Base-by-base conservation (phyloP, 352 stramenopile genomes). In the Pythium diclinum region DNA sequence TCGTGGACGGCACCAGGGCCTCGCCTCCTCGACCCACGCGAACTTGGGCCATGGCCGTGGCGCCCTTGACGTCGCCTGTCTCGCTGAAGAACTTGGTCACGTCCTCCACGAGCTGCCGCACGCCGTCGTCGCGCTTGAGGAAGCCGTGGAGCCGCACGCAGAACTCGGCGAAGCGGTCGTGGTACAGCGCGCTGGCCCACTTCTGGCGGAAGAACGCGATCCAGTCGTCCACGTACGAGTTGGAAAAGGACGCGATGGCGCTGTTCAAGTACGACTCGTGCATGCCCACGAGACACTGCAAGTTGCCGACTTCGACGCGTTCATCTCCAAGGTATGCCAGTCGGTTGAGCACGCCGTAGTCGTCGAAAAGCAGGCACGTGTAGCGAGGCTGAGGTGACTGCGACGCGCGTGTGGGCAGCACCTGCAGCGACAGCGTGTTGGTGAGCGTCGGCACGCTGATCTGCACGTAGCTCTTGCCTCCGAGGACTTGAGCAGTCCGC, bases 181-280 rank as follows among this genome's bases (percentile, higher is more conserved):
- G 83, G 48, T 79, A 91, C 13, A 97, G 52, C 6, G 82, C 83
- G 3, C 63, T 76, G 28, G 80, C 69, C 89, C 89, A 97, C 51
- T 89, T 83, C 48, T 87, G 68, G 7, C 77, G 75, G 59, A 96
- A 94, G 61, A 95, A 97, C 2, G 71, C 74, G 33, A 97, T 73
- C 87, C 87, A 97, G 71, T 97, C 89, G 56, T 59, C 60, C 55
- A 97, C 75, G 55, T 87, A 79, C 34, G 78, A 75, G 17, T 78
- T 84, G 9, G 81, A 56, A 66, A 94, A 95, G 10, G 78, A 85
- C n/a, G 76, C 76, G 38, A 93, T 63, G 6, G 84, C 84, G 54
- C 75, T 89, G 73, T 97, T 97, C 10, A 97, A 68, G 54, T 92
- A 96, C 32, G 85, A 77, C 64, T 97, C 88, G 57, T 96, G 89